A percentile compares a stretch with the other conserved stretches of the same genome.
Conservation (phyloP, 371 early-diverging fungal species). For the Rhizopus stolonifer region DNA sequence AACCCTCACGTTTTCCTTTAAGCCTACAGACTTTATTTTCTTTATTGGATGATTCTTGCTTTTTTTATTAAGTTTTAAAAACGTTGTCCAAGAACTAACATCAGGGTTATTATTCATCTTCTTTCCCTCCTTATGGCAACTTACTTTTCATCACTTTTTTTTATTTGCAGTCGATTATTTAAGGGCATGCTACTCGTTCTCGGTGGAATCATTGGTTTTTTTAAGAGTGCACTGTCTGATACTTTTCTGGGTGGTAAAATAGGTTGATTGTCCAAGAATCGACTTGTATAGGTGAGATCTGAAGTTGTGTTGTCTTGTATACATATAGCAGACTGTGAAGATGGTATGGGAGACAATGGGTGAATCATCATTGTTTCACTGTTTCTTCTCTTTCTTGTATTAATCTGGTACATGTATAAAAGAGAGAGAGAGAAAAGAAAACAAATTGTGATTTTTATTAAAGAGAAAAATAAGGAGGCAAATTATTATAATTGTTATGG, state of each 20-base stretch:
- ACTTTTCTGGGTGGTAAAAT: background rate
- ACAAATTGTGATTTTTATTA: background rate
- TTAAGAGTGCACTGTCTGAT: background rate
- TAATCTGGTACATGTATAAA: background rate
- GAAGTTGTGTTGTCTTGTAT: background rate
- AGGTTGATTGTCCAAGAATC: background rate
- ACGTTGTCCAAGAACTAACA: constrained; percentile 11
- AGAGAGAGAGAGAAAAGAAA: background rate
- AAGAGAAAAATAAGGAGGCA: background rate
- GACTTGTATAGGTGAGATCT: no score
- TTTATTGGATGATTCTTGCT: constrained; percentile 3
- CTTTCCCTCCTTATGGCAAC: background rate
- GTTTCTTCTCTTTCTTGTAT: background rate
- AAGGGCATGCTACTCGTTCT: constrained; percentile 26
- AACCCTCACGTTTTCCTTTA: constrained; percentile 26
- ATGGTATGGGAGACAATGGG: background rate
- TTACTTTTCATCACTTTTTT: constrained; percentile 1
- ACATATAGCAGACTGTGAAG: background rate
- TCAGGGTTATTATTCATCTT: constrained; percentile 1
- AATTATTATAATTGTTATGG: background rate
- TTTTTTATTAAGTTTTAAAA: constrained; percentile 10
- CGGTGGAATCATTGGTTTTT: constrained; percentile 17
- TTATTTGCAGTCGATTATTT: background rate
- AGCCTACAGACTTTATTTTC: constrained; percentile 3
- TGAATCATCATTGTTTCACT: background rate